Base-by-base conservation (phyloP, 345 rosid species). In the Eucalyptus erythrocorys region DNA sequence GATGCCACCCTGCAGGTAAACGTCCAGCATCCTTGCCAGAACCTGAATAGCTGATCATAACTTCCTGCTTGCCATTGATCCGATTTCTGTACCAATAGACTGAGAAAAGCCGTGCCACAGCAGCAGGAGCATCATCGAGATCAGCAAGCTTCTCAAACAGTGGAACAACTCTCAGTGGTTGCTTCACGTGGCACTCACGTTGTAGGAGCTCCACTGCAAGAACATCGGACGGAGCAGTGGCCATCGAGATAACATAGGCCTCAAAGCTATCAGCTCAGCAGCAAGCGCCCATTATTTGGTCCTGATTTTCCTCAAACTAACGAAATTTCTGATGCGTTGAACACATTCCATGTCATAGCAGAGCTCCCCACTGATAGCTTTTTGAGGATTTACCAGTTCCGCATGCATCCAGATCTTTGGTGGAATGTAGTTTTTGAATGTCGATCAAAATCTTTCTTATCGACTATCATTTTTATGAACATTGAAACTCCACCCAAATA, bases 1-100 rank as follows among this genome's bases (percentile, higher is more conserved):
- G 89, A 90, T 98, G 98, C 99, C 99, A 98, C 87, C 98, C 99
- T 71, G 99, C 99, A 59, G 99, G 95, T 86, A 98, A 88, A 66
- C 99, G 93, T 9, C 99, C 99, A 43, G 99, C 99, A 68, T 98
- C 99, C 91, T 98, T 98, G n/a, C 99, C 99, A 22, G 99, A 98
- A 88, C 97, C 99, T 6, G 99, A 98, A 91, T 98, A 98, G 76
- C 99, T 99, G 47, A 98, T 97, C 99, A 98, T 98, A 90, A 98
- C 99, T 91, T 98, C 99, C 90, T 98, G 99, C 90, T 96, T 97
- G 79, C 99, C 99, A 88, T 98, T 91, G 84, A 98, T 97, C 82
- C 94, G 95, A 88, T 98, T 89, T 89, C 93, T 96, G 88, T 98
- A 98, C 99, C 99, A 98, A 76, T 98, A 96, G 64, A 98, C 79